Evolutionary conservation across 129 eudicot species (phyloP).

Genomic region (Flaveria trinervia): DNA sequence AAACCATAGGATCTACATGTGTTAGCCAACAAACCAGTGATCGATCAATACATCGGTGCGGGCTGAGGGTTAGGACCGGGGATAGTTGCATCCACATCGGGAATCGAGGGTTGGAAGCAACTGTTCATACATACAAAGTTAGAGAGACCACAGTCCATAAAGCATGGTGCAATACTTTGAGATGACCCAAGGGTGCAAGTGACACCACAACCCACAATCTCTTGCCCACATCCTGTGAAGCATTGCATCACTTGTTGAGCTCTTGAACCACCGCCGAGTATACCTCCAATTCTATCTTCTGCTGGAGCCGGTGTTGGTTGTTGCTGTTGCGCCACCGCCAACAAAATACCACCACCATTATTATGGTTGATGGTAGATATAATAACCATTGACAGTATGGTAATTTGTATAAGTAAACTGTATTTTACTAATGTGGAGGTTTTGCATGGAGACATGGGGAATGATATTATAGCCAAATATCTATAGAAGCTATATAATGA

Average conservation of each 20-base stretch:
- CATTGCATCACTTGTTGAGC: conserved; percentile 41
- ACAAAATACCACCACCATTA: neutral
- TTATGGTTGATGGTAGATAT: conserved; percentile 7
- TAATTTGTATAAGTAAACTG: neutral
- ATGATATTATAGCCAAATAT: neutral
- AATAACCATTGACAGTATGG: neutral
- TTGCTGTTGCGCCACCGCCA: conserved; percentile 22
- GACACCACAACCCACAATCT: conserved; percentile 39
- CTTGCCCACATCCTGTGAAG: conserved; percentile 43
- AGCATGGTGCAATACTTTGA: conserved; percentile 39
- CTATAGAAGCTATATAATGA: neutral
- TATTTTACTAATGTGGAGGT: neutral
- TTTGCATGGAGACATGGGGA: conserved; percentile 18
- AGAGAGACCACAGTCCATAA: conserved; percentile 41
- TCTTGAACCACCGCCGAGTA: conserved; percentile 27
- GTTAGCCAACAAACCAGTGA: neutral
- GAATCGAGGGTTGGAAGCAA: conserved; percentile 34
- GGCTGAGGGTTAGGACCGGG: neutral
- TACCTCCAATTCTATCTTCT: conserved; percentile 19
- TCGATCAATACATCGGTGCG: neutral
- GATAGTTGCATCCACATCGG: neutral
- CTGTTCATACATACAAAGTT: conserved; percentile 39
- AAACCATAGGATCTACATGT: neutral
- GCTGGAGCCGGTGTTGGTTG: neutral
- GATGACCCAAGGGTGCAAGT: conserved; percentile 44